These are phyloP conservation scores for Dothidotthia symphoricarpi DNA, from an alignment of 2,329 filamentous ascomycete genomes.

Conservation along the genomic window DNA sequence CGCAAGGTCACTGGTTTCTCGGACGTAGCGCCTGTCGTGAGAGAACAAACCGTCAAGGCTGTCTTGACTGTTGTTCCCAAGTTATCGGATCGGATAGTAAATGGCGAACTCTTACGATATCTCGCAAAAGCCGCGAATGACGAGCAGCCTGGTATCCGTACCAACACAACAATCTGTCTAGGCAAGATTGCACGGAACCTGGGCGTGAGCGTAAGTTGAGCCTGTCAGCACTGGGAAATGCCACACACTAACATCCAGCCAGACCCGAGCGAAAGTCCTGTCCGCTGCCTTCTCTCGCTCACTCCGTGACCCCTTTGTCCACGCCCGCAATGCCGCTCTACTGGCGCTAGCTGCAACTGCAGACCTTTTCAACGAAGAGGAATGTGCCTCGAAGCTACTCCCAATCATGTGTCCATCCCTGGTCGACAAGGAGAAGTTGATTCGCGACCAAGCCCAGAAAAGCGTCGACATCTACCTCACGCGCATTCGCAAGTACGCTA, in stretches of 20 bases:
- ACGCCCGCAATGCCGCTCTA: constrained; percentile 85
- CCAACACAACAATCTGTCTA: constrained; percentile 95
- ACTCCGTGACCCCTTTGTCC: constrained; percentile 88
- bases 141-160: constrained; percentile 93
- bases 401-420: constrained; percentile 80
- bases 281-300: constrained; percentile 89
- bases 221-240: not conserved
- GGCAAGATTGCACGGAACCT: constrained; percentile 94
- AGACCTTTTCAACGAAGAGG: constrained; percentile 85
- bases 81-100: constrained; percentile 86
- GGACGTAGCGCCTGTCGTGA: constrained; percentile 82
- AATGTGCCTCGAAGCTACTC: constrained; percentile 79
- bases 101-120: constrained; percentile 86
- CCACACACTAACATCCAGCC: constrained; percentile 18
- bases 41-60: constrained; percentile 94
- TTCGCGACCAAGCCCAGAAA: constrained; percentile 88
- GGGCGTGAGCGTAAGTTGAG: constrained; percentile 56
- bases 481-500: constrained; percentile 74
- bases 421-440: constrained; percentile 91
- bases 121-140: constrained; percentile 96
- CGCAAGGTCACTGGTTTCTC: constrained; percentile 85
- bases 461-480: constrained; percentile 83
- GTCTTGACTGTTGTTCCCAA: constrained; percentile 85
- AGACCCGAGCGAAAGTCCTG: constrained; percentile 83
- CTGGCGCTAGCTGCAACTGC: constrained; percentile 81